Base-by-base conservation (phyloP, 2,329 filamentous ascomycete genomes). In the Xylaria sp. region DNA sequence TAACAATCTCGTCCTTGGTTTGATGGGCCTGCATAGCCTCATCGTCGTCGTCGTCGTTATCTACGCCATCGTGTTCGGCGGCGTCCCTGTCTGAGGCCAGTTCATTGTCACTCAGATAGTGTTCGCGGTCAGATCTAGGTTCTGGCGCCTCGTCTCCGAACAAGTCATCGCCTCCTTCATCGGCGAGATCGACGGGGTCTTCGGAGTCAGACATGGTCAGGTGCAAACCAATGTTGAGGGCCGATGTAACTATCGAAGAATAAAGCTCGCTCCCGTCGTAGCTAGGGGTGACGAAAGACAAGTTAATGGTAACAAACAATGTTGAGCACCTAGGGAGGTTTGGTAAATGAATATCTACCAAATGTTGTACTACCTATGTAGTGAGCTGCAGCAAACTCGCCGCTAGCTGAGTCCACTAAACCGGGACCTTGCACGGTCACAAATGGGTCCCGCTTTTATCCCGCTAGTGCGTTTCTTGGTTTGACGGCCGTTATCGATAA, bases 91-190 rank as follows among this genome's bases (percentile, higher is more conserved):
- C 85, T 2, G 85, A 87, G 30, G 81, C 84, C 5, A 87, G 80
- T 25, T 87, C 86, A 70, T 89, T 87, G 74, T 94, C 91, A 74
- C 86, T 85, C 20, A 90, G 83, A 53, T 84, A 86, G 73, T 88
- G 86, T 72, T 89, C 89, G 76, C 89, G 85, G 66, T 89, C 86
- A 59, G 89, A 86, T 72, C 87, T 86, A 71, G 89, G 79, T 75
- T 89, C 87, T 72, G 91, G 83, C 43, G 78, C 80, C 46, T 82
- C 86, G 60, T 89, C 87, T 60, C 87, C 88, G 69, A 90, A 90
- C 53, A 90, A 83, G 75, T 90, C 88, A 75, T 88, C 88, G 66
- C 83, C 88, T 65, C 81, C 86, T 58, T 85, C 85, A 64, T 88
- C 86, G 65, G 81, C 80, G 58, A 80, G 72, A 62, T 86, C 84